phyloP scores from a whole-genome alignment of 2,329 filamentous ascomycete genomes.

The Nemania bipapillata region DNA sequence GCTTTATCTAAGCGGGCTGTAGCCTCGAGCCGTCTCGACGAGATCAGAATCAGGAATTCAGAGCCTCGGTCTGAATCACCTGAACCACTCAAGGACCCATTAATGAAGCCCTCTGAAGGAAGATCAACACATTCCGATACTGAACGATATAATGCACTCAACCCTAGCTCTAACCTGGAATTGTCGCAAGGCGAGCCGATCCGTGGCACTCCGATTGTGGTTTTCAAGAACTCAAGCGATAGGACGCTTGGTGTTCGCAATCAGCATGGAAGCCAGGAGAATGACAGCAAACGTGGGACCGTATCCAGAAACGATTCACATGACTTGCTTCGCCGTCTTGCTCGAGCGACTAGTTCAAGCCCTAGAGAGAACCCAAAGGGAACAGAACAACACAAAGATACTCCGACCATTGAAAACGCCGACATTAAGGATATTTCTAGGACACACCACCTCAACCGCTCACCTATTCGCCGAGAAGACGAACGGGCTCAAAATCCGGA shows the following conservation, averaged over 20 bases:
- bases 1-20: slow-evolving; percentile 60
- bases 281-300: slow-evolving; percentile 27
- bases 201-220: slow-evolving; percentile 23
- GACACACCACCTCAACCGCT: slow-evolving; percentile 36
- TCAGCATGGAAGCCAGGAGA: slow-evolving; percentile 37
- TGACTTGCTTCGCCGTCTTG: slow-evolving; percentile 62
- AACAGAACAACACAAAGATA: slow-evolving; percentile 35
- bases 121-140: slow-evolving; percentile 15
- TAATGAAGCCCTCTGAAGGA: slow-evolving; percentile 43
- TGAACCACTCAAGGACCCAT: slow-evolving; percentile 51
- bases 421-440: slow-evolving; percentile 32
- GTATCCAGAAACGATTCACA: slow-evolving; percentile 56
- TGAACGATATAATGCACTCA: slow-evolving; percentile 20
- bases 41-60: slow-evolving; percentile 64
- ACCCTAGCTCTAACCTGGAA: slow-evolving; percentile 23
- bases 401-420: slow-evolving; percentile 21
- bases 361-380: slow-evolving; percentile 47
- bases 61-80: slow-evolving; percentile 57
- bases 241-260: slow-evolving; percentile 13
- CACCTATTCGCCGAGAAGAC: slow-evolving; percentile 40
- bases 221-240: slow-evolving; percentile 29
- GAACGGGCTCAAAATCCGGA: slow-evolving; percentile 41
- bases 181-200: slow-evolving; percentile 22
- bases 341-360: slow-evolving; percentile 60
- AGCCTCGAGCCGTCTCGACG: slow-evolving; percentile 62